These are phyloP conservation scores for Coemansia sp. DNA, from an alignment of 192 early-diverging fungal species.

Conservation along the genomic window DNA sequence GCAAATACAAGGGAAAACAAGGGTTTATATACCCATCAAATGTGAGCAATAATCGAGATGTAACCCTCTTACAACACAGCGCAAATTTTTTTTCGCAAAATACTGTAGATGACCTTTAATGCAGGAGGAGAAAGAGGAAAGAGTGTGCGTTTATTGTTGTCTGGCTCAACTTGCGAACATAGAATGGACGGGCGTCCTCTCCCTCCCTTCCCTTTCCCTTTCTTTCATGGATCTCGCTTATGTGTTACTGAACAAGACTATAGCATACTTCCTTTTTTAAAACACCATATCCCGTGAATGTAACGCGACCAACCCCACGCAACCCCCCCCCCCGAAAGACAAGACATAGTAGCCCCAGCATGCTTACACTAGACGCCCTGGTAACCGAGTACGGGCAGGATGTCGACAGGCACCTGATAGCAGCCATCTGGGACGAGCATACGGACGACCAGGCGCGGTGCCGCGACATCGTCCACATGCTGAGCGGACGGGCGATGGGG, in stretches of 20 bases:
- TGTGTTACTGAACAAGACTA: not conserved
- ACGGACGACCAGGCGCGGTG: slow-evolving; percentile 24
- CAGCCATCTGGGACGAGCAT: slow-evolving; percentile 46
- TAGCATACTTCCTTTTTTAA: not conserved
- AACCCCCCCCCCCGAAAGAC: too few relatives aligned
- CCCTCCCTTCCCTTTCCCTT: not conserved
- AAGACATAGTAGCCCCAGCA: not conserved
- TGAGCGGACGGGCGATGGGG: slow-evolving; percentile 19
- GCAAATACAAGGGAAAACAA: too few relatives aligned
- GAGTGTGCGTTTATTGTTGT: too few relatives aligned
- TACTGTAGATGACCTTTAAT: too few relatives aligned
- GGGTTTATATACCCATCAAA: too few relatives aligned
- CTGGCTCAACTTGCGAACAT: too few relatives aligned
- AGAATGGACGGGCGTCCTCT: too few relatives aligned
- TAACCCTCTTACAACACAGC: too few relatives aligned
- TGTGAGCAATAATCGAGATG: too few relatives aligned
- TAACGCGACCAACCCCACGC: not conserved
- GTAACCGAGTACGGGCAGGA: slow-evolving; percentile 31
- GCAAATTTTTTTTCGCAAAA: too few relatives aligned
- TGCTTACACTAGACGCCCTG: slow-evolving; percentile 32
- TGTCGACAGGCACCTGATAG: slow-evolving; percentile 43
- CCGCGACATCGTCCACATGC: slow-evolving; percentile 44
- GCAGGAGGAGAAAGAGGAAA: too few relatives aligned
- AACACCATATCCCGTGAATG: slow-evolving; percentile 5
- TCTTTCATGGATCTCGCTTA: not conserved